Conservation (phyloP, 2,329 filamentous ascomycete genomes). For the Aureobasidium vineae region DNA sequence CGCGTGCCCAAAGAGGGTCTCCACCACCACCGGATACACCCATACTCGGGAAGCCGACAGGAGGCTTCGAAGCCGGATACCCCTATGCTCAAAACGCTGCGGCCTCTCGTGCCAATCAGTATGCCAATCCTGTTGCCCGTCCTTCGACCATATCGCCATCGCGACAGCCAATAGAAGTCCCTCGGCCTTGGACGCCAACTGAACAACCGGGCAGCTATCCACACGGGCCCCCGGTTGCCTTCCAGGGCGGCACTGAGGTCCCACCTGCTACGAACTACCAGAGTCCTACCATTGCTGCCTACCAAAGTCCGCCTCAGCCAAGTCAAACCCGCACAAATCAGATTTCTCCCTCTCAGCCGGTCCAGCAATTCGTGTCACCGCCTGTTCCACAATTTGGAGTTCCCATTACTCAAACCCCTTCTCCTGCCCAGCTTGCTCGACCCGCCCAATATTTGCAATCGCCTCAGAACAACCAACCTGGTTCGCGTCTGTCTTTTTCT, state of each 20-base stretch:
- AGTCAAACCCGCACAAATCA: constrained; percentile 39
- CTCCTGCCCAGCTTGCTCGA: constrained; percentile 4
- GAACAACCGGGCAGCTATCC: constrained; percentile 82
- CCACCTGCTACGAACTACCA: constrained; percentile 33
- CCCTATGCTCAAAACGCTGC: constrained; percentile 78
- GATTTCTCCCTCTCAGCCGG: constrained; percentile 4
- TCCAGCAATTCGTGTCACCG: not conserved
- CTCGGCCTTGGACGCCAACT: constrained; percentile 90
- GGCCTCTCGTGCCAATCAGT: constrained; percentile 77
- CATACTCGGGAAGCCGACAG: constrained; percentile 68
- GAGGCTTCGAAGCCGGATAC: constrained; percentile 70
- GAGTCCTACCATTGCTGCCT: constrained; percentile 32
- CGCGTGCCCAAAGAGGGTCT: constrained; percentile 84
- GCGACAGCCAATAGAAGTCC: constrained; percentile 39
- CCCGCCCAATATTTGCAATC: constrained; percentile 21
- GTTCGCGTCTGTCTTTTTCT: constrained; percentile 15
- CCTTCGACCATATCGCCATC: constrained; percentile 48
- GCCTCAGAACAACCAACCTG: constrained; percentile 16
- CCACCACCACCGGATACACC: constrained; percentile 94
- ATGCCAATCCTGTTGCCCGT: constrained; percentile 50
- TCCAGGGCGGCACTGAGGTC: constrained; percentile 78
- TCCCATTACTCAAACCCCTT: constrained; percentile 4
- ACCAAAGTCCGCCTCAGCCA: constrained; percentile 45
- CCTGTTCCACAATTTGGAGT: constrained; percentile 46
- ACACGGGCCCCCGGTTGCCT: constrained; percentile 86